Evolutionary conservation across 2,329 filamentous ascomycete species (phyloP), one percentile per base, ranked within the genome.

Genomic region (Thyridium curvatum): DNA sequence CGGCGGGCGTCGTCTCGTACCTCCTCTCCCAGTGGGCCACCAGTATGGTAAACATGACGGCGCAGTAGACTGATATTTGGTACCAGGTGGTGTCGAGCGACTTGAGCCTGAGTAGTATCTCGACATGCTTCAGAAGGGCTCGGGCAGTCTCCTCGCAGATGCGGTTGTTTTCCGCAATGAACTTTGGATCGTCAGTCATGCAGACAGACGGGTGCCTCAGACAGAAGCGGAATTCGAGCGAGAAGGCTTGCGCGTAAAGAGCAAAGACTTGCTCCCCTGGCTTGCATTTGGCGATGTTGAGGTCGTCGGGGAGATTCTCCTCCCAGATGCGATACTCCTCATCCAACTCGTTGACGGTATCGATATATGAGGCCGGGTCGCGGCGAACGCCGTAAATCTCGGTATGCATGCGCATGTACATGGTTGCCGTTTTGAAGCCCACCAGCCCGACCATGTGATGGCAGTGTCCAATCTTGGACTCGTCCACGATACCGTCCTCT

Each of bases 41-140:
- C 1, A 91, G 63, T 12, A 76, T 80, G 0, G 83, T 84, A 49
- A 88, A 86, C 41, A 86, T 80, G 18, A 83, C 83, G 32, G 82
- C 78, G 12, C 86, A 71, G 52, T 86, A 87, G 6, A 86, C 73
- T 0, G 84, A 81, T 35, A 79, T 71, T 35, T 83, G 82, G 50
- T 86, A 84, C 84, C 85, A 90, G 1, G 84, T 87, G 2, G 83
- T 86, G 52, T 91, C 86, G 4, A 90, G 62, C 33, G 78, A 79
- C 52, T 83, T 85, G 41, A 80, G 66, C 47, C 70, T 71, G 41
- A 77, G 73, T 35, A 90, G 60, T 38, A 77, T 66, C 16, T 69
- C 66, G 6, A 81, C 75, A 18, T 73, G 69, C 16, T 68, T 65
- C 3, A 90, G 65, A 60, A 88, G 77, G 44, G 80, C 73, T 34